These are phyloP conservation scores for Exophiala spinifera DNA, from an alignment of 2,329 filamentous ascomycete species.

Conservation along the genomic window DNA sequence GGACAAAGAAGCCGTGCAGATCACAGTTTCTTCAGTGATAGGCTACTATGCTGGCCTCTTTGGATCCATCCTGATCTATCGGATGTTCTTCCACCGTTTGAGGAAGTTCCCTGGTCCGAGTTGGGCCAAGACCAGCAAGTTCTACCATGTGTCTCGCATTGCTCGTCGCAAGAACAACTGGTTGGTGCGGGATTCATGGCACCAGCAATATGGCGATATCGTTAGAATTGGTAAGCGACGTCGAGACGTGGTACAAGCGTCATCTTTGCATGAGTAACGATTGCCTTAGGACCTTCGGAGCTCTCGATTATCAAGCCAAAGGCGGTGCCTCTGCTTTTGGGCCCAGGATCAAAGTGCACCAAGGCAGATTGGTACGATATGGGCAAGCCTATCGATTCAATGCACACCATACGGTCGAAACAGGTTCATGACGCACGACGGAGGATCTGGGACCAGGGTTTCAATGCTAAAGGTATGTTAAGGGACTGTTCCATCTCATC, in stretches of 20 bases:
- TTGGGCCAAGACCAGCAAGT: constrained; percentile 28
- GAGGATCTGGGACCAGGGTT: constrained; percentile 41
- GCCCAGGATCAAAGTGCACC: constrained; percentile 35
- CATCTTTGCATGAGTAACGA: not conserved
- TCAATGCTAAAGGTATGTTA: constrained; percentile 4
- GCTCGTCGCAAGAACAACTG: constrained; percentile 33
- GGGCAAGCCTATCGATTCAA: constrained; percentile 34
- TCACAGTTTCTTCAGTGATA: not conserved
- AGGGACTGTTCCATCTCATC: not conserved
- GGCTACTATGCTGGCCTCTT: constrained; percentile 12
- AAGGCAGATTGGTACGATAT: constrained; percentile 44
- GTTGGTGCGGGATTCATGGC: constrained; percentile 32
- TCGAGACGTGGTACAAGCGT: not conserved
- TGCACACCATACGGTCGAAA: constrained; percentile 41
- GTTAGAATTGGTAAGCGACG: constrained; percentile 34
- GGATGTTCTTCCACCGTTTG: constrained; percentile 32
- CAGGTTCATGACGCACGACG: constrained; percentile 39
- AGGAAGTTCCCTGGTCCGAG: constrained; percentile 34
- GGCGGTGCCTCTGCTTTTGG: constrained; percentile 40
- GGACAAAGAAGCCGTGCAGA: not conserved
- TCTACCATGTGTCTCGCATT: constrained; percentile 31
- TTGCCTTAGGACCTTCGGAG: constrained; percentile 12
- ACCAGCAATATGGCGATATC: constrained; percentile 35
- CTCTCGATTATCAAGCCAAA: constrained; percentile 16
- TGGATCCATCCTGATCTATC: constrained; percentile 23